Evolutionary conservation across 106 monocot genomes (phyloP), one percentile per base, ranked within the genome.

Genomic region (Hemerocallis citrina): DNA sequence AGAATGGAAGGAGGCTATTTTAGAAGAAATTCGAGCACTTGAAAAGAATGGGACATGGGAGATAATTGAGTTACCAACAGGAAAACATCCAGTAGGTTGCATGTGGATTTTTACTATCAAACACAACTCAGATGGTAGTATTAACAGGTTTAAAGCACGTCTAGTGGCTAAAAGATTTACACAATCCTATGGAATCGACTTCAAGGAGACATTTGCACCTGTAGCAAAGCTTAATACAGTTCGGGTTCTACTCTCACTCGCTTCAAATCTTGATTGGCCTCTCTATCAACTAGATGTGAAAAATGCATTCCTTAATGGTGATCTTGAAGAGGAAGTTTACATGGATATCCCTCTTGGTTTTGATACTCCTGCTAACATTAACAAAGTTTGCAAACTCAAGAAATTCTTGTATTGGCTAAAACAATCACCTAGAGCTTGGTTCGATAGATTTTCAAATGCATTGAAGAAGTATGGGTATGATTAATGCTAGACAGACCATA

Each of bases 321-420:
- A n/a, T n/a, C n/a, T n/a, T n/a, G n/a, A n/a, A n/a, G n/a, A n/a
- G n/a, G n/a, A n/a, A n/a, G n/a, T 76, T 3, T 70, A 64, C 38
- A 69, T 76, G 63, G 34, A 56, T 0, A 7, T 76, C 5, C 36
- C 68, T 22, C 57, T 36, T 15, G 55, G 76, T 13, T 64, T 45
- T 19, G 24, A 16, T 3, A 19, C 0, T 31, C 11, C 6, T 13
- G 12, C n/a, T 0, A 10, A 10, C 0, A 29, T 49, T 2, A 16
- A 12, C 1, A 12, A 37, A 7, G 59, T 71, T 7, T 67, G 41
- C 52, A 66, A 36, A 41, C 34, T 71, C 7, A 38, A 61, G 15
- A 65, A 66, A 27, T 37, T 66, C 11, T n/a, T n/a, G n/a, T n/a
- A n/a, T n/a, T n/a, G n/a, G n/a, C 34, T 77, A 16, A 67, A 77